Base-by-base conservation (phyloP, 805 yeast genomes). In the Starmerella sirachaensis region DNA sequence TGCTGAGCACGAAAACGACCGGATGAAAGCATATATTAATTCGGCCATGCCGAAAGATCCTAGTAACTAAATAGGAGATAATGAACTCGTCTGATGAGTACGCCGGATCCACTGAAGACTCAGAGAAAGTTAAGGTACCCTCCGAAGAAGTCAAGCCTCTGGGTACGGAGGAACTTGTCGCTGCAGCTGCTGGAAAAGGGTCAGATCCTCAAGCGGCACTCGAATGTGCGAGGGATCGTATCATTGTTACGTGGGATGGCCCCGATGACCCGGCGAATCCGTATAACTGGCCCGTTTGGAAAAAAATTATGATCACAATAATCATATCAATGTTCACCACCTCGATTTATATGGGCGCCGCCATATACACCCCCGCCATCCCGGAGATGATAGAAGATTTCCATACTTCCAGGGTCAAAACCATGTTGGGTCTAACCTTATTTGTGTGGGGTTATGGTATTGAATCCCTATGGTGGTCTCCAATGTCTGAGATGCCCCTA, bases 401-500 rank as follows among this genome's bases (percentile, higher is more conserved):
- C 48, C 41, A 54, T n/a, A 59, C 66, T 9, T 53, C 66, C 6
- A 56, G 59, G 22, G 63, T 62, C 2, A 59, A 61, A 12, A 70
- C 75, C 0, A 58, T 68, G 2, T 55, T 75, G 23, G 76, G 76
- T 1, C 56, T 75, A 39, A 57, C 76, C 0, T 37, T 72, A 30
- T 75, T 69, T 46, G 77, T 74, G 5, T 49, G 72, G 29, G 81
- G 78, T 3, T 74, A 74, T 49, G 82, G 76, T 29, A 29, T 72
- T 18, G 77, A 78, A 3, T 76, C 77, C 1, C 56, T 73, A 57
- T 45, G 72, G 6, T 67, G 70, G 31, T 63, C 75, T 0, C 78
- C 80, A 3, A 49, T 74, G 50, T 65, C 75, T 7, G 80, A 74
- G 52, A 42, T 67, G 41, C 51, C 53, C 1, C 11, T 34, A 2